These are phyloP conservation scores for Kazachstania kunashirensis DNA, from an alignment of 805 yeast species.

Conservation along the genomic window DNA sequence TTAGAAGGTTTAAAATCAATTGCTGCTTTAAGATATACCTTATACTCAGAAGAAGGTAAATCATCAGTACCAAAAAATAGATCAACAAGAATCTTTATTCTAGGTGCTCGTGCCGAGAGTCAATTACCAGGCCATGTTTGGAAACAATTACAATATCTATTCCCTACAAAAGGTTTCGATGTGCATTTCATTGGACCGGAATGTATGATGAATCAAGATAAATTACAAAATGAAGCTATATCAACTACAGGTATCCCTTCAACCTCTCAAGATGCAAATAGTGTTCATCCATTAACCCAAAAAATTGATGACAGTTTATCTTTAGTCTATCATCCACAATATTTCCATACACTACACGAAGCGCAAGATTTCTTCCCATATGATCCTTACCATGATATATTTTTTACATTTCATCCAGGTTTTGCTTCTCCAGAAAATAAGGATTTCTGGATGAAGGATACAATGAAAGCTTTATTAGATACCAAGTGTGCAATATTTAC, in stretches of 20 bases:
- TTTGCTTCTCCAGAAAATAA: constrained; percentile 72
- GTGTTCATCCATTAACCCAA: constrained; percentile 48
- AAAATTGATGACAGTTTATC: constrained; percentile 67
- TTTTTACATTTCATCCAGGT: constrained; percentile 94
- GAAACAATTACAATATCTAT: constrained; percentile 82
- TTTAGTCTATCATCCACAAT: constrained; percentile 81
- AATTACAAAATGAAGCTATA: constrained; percentile 20
- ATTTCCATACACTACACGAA: constrained; percentile 84
- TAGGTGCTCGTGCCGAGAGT: constrained; percentile 91
- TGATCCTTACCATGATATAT: constrained; percentile 91
- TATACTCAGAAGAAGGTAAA: constrained; percentile 49
- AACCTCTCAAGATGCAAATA: constrained; percentile 29
- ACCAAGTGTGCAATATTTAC: constrained; percentile 88
- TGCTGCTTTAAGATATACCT: constrained; percentile 84
- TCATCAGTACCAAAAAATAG: constrained; percentile 52
- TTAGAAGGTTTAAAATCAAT: constrained; percentile 89
- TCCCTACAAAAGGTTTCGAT: constrained; percentile 77
- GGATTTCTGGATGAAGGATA: constrained; percentile 83
- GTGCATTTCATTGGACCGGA: constrained; percentile 94
- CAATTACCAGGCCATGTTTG: constrained; percentile 92
- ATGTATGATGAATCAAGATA: constrained; percentile 55
- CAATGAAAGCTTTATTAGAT: constrained; percentile 80
- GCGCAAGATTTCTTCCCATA: constrained; percentile 95
- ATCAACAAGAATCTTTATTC: constrained; percentile 79
- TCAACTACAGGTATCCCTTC: not conserved